These are phyloP conservation scores for Huntiella decipiens DNA, from an alignment of 2,329 filamentous ascomycete species.

Conservation along the genomic window DNA sequence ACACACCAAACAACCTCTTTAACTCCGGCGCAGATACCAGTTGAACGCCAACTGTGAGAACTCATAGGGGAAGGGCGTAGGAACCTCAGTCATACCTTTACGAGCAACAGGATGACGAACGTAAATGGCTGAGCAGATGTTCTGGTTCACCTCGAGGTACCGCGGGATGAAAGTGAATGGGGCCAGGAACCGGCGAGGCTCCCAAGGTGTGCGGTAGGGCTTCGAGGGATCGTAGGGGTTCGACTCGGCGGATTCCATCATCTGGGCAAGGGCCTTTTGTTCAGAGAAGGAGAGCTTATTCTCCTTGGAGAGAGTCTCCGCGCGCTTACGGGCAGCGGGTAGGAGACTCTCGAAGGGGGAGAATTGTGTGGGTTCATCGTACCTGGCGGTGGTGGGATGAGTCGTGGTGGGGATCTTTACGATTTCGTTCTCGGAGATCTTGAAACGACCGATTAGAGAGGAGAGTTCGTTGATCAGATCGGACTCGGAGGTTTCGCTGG, in stretches of 20 bases:
- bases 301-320: conserved; percentile 17
- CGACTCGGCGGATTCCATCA: conserved; percentile 45
- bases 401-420: conserved; percentile 5
- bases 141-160: conserved; percentile 95
- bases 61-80: conserved; percentile 55
- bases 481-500: conserved; percentile 21
- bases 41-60: conserved; percentile 72
- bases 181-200: conserved; percentile 67
- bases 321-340: conserved; percentile 15
- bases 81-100: conserved; percentile 61
- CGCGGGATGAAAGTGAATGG: conserved; percentile 88
- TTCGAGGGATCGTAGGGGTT: conserved; percentile 62
- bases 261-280: conserved; percentile 30
- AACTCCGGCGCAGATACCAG: conserved; percentile 80
- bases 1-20: conserved; percentile 15
- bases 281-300: conserved; percentile 27
- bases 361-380: conserved; percentile 8
- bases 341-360: conserved; percentile 6
- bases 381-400: conserved; percentile 9
- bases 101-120: conserved; percentile 82
- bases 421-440: conserved; percentile 17
- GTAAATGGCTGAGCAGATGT: conserved; percentile 89
- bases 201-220: conserved; percentile 84
- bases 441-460: conserved; percentile 28
- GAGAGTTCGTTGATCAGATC: conserved; percentile 36